These are phyloP conservation scores for Myxozyma sirexii DNA, from an alignment of 805 yeast species.

Conservation along the genomic window DNA sequence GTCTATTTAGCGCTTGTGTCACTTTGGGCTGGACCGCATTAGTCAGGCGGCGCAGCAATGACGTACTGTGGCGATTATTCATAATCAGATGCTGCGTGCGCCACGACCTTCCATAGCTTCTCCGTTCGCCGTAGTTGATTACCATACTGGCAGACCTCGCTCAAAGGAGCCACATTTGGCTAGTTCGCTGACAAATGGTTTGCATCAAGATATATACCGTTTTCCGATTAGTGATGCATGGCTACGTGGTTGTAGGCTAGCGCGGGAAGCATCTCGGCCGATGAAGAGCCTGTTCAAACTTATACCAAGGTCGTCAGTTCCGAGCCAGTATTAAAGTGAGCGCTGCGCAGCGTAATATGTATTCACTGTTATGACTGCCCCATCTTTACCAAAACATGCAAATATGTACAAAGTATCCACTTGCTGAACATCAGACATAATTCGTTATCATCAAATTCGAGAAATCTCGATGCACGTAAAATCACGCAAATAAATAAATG, in stretches of 20 bases:
- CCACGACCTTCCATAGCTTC: background rate
- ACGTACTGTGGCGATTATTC: constrained; percentile 5
- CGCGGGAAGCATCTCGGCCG: too few relatives aligned
- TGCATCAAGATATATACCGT: too few relatives aligned
- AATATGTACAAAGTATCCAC: background rate
- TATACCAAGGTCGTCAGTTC: background rate
- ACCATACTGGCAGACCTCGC: too few relatives aligned
- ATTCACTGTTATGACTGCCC: background rate
- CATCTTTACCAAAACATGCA: background rate
- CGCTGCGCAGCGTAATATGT: too few relatives aligned
- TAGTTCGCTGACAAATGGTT: too few relatives aligned
- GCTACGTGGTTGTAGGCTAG: too few relatives aligned
- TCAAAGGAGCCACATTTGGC: too few relatives aligned
- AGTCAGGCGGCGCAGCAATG: constrained; percentile 13
- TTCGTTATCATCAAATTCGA: background rate
- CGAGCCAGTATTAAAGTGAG: background rate
- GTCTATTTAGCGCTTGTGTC: background rate
- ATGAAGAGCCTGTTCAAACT: background rate
- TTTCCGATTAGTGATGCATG: too few relatives aligned
- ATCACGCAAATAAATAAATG: background rate
- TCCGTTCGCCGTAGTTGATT: background rate
- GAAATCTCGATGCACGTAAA: background rate
- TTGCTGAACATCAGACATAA: background rate
- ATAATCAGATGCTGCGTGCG: constrained; percentile 1
- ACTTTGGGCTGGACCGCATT: constrained; percentile 6